These are phyloP conservation scores for Nakazawaea ernobii DNA, from an alignment of 805 yeast genomes.

Conservation along the genomic window DNA sequence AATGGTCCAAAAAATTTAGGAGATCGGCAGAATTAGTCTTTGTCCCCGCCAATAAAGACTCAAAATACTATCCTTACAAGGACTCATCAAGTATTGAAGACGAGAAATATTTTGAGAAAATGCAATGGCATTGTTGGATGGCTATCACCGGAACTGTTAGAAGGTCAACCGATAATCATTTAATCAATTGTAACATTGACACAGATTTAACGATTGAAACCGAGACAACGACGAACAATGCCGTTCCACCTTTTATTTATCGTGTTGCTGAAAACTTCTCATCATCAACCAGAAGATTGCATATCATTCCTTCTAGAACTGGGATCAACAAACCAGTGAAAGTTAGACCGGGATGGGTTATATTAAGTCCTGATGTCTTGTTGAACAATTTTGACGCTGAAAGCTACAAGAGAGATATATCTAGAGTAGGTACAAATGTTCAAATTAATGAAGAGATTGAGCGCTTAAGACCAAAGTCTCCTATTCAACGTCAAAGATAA, in stretches of 20 bases:
- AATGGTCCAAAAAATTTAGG: slow-evolving; percentile 62
- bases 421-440: slow-evolving; percentile 44
- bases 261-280: slow-evolving; percentile 85
- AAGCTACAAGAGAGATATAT: slow-evolving; percentile 38
- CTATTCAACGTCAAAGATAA: slow-evolving; percentile 23
- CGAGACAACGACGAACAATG: slow-evolving; percentile 30
- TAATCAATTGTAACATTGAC: slow-evolving; percentile 89
- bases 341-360: slow-evolving; percentile 85
- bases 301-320: slow-evolving; percentile 71
- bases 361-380: slow-evolving; percentile 78
- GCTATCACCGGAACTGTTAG: slow-evolving; percentile 93
- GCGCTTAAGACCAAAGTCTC: slow-evolving; percentile 77
- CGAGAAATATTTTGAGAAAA: slow-evolving; percentile 52
- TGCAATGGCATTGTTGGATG: slow-evolving; percentile 98
- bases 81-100: slow-evolving; percentile 29
- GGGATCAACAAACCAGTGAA: slow-evolving; percentile 60
- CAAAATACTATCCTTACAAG: slow-evolving; percentile 61
- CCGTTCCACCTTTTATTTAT: slow-evolving; percentile 74
- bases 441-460: slow-evolving; percentile 75
- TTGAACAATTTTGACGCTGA: slow-evolving; percentile 59
- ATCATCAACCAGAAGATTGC: slow-evolving; percentile 74
- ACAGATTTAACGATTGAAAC: slow-evolving; percentile 79
- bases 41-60: slow-evolving; percentile 60
- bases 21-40: slow-evolving; percentile 87
- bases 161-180: slow-evolving; percentile 73